A percentile compares a stretch with the other conserved stretches of the same genome.
phyloP scores from a whole-genome alignment of 2,329 filamentous ascomycete species.

The Talaromyces sp. region DNA sequence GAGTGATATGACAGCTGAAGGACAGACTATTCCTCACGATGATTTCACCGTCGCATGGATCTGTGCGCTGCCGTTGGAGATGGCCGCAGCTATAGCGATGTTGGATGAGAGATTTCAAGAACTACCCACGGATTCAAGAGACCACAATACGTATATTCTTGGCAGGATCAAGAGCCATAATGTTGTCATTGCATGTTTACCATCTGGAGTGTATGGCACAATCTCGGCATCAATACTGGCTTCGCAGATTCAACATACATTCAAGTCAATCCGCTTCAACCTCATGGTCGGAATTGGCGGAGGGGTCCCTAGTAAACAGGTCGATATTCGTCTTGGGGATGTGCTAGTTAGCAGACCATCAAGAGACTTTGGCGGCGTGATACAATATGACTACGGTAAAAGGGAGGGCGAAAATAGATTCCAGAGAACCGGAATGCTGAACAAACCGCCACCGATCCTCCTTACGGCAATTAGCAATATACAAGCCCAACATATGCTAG shows the following conservation, averaged over 20 bases:
- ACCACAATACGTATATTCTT: conserved; percentile 22
- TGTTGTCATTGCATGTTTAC: conserved; percentile 24
- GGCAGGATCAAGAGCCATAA: conserved; percentile 23
- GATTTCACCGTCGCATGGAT: conserved; percentile 9
- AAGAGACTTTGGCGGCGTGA: conserved; percentile 22
- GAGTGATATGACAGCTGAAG: neutral
- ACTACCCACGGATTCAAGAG: conserved; percentile 15
- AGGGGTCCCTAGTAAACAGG: conserved; percentile 22
- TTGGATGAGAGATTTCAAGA: conserved; percentile 23
- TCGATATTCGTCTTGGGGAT: conserved; percentile 26
- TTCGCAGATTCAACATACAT: conserved; percentile 22
- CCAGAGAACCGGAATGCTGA: conserved; percentile 10
- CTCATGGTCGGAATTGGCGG: conserved; percentile 29
- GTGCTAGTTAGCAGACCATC: conserved; percentile 26
- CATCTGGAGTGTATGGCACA: conserved; percentile 18
- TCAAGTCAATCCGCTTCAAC: conserved; percentile 22
- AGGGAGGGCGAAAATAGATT: neutral
- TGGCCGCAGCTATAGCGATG: conserved; percentile 17
- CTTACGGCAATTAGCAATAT: conserved; percentile 11
- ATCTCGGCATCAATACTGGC: conserved; percentile 24
- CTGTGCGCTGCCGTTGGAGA: conserved; percentile 1
- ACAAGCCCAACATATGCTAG: conserved; percentile 11
- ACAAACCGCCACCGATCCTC: conserved; percentile 14
- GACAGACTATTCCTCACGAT: neutral
- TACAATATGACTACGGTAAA: conserved; percentile 20